Percentiles rank a stretch among this genome's conserved stretches.
These are phyloP conservation scores for Colletotrichum ledebouriae DNA, from an alignment of 2,329 filamentous ascomycete species.

Conservation along the genomic window DNA sequence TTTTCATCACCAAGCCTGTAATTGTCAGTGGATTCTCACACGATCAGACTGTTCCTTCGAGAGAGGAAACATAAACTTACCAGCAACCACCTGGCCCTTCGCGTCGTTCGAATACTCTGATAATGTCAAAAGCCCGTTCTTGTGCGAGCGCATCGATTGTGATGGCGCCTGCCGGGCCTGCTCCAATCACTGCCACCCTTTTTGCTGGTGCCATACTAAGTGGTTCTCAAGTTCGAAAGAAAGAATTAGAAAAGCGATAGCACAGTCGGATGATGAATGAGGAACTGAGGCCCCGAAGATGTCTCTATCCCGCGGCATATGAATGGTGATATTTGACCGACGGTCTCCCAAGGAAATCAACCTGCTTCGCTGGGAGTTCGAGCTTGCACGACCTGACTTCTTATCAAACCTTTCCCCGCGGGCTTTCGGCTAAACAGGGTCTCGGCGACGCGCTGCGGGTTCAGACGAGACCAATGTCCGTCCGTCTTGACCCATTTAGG, in stretches of 20 bases:
- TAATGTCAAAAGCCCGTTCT: constrained; percentile 69
- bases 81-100: constrained; percentile 72
- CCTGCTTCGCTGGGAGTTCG: neutral
- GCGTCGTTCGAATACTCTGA: constrained; percentile 74
- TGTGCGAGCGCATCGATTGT: constrained; percentile 70
- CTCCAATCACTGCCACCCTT: constrained; percentile 70
- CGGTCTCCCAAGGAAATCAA: too few relatives aligned
- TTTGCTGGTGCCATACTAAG: constrained; percentile 42
- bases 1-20: constrained; percentile 57
- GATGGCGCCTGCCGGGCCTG: constrained; percentile 72
- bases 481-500: neutral
- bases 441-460: neutral
- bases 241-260: too few relatives aligned
- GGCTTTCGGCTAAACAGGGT: neutral
- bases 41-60: too few relatives aligned
- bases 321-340: too few relatives aligned
- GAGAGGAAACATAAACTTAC: constrained; percentile 53
- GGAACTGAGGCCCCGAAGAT: too few relatives aligned
- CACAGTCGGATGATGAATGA: too few relatives aligned
- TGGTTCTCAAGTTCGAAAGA: accelerated
- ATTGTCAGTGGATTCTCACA: neutral
- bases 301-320: too few relatives aligned
- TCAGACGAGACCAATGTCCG: neutral
- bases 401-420: neutral
- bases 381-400: neutral